These are phyloP conservation scores for Cordyceps militaris DNA, from an alignment of 2,329 filamentous ascomycete genomes.

Conservation along the genomic window DNA sequence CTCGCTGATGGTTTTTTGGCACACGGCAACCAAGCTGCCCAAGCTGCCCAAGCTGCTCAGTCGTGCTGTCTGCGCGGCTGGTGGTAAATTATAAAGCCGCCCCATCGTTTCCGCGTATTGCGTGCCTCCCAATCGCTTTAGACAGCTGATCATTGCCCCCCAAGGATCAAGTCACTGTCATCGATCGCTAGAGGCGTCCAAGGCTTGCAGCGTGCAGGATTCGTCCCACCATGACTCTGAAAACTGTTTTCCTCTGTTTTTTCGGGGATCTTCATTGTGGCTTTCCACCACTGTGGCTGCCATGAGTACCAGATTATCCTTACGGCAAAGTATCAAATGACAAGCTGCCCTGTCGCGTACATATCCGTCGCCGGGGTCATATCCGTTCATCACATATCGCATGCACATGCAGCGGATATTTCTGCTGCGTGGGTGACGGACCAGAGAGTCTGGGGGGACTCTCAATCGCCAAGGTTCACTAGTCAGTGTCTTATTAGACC, in stretches of 20 bases:
- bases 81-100: background rate
- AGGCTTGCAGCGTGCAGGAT: background rate
- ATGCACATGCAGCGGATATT: slow-evolving; percentile 2
- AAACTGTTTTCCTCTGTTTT: background rate
- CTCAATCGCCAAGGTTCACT: background rate
- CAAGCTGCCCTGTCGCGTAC: background rate
- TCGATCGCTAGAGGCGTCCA: background rate
- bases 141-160: background rate
- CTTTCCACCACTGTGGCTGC: background rate
- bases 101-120: too few species aligned
- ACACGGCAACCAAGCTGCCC: background rate
- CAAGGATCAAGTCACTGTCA: background rate
- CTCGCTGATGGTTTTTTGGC: background rate
- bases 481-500: background rate
- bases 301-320: too few species aligned
- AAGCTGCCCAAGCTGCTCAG: background rate
- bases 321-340: background rate
- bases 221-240: background rate
- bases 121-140: background rate
- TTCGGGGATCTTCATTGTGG: slow-evolving; percentile 3
- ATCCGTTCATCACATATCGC: background rate
- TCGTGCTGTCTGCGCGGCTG: background rate
- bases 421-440: background rate
- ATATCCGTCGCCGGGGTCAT: background rate
- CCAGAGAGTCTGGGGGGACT: background rate